phyloP scores from a whole-genome alignment of 1,139 yeast genomes.

The Zygoascus sp. region DNA sequence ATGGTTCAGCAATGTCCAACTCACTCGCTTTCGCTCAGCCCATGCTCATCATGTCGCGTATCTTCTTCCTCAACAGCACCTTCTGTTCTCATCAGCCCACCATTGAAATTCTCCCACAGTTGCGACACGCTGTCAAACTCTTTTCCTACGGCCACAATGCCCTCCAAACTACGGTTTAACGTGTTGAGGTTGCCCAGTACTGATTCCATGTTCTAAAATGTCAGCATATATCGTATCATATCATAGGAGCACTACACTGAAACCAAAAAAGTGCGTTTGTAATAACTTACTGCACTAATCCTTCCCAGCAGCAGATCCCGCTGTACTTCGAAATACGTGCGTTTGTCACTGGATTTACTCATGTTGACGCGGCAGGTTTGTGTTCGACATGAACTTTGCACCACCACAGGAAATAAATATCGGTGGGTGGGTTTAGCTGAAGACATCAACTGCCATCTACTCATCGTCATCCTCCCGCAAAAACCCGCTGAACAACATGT shows the following conservation, averaged over 20 bases:
- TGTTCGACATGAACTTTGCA: too few species aligned
- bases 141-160: slow-evolving; percentile 49
- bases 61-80: not conserved
- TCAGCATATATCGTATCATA: not conserved
- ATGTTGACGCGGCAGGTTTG: not conserved
- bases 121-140: slow-evolving; percentile 50
- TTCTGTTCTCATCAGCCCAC: slow-evolving; percentile 7
- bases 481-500: too few species aligned
- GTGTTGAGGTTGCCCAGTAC: slow-evolving; percentile 48
- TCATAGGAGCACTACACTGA: not conserved
- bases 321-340: slow-evolving; percentile 42
- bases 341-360: slow-evolving; percentile 10
- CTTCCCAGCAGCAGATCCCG: slow-evolving; percentile 42
- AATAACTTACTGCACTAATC: slow-evolving; percentile 34
- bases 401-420: not conserved
- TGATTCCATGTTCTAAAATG: slow-evolving; percentile 45
- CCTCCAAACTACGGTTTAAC: slow-evolving; percentile 48
- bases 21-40: not conserved
- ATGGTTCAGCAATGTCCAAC: too few species aligned
- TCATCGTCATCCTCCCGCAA: not conserved
- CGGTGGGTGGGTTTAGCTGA: too few species aligned
- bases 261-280: not conserved
- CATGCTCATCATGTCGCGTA: not conserved
- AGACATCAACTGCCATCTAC: not conserved
- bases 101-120: slow-evolving; percentile 48